These are phyloP conservation scores for Salix exigua DNA, from an alignment of 345 rosid species.

Conservation along the genomic window DNA sequence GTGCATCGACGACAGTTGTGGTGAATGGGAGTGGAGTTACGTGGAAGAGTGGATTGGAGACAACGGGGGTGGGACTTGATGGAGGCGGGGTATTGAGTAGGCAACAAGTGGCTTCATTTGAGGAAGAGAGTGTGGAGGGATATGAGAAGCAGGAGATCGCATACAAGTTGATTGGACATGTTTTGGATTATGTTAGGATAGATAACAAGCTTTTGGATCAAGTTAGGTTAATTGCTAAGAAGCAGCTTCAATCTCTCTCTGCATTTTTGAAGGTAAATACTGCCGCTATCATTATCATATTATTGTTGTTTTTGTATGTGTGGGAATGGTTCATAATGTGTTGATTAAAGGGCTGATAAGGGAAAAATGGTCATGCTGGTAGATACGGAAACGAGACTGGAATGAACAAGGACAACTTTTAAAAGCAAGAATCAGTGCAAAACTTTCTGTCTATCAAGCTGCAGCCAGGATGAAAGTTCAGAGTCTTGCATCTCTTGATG, in stretches of 20 bases:
- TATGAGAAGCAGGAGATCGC: conserved; percentile 94
- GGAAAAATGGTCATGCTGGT: conserved; percentile 26
- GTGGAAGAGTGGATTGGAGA: conserved; percentile 59
- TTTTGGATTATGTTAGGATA: conserved; percentile 59
- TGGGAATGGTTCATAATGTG: neutral
- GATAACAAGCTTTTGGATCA: conserved; percentile 75
- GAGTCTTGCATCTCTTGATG: conserved; percentile 71
- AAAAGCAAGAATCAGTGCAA: conserved; percentile 77
- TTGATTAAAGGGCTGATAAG: conserved; percentile 5
- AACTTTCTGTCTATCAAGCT: conserved; percentile 81
- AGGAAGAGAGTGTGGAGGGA: conserved; percentile 80
- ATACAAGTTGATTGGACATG: conserved; percentile 70
- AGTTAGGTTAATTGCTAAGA: conserved; percentile 64
- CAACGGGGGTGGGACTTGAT: conserved; percentile 34
- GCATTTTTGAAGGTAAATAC: conserved; percentile 81
- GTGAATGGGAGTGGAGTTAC: conserved; percentile 55
- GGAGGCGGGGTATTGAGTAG: conserved; percentile 44
- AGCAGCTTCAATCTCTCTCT: conserved; percentile 87
- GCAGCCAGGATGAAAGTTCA: conserved; percentile 71
- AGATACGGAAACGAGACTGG: conserved; percentile 97
- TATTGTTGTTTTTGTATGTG: neutral
- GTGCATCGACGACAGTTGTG: conserved; percentile 20
- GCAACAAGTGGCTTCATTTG: conserved; percentile 66
- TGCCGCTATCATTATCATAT: too few relatives aligned
- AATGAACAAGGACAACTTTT: conserved; percentile 74